Conservation (phyloP, 371 early-diverging fungal genomes). For the Mucor racemosus region DNA sequence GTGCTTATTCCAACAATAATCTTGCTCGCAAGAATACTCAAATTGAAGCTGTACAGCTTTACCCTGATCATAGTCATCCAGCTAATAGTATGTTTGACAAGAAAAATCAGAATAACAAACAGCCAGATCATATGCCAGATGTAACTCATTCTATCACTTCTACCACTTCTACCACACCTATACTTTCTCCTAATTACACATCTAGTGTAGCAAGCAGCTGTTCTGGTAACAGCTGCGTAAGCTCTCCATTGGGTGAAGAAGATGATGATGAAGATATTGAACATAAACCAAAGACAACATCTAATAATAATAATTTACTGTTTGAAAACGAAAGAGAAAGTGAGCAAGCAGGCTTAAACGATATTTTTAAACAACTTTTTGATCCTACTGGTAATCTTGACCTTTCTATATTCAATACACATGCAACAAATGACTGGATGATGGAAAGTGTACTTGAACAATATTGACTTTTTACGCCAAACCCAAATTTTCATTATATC, state of each 20-base stretch:
- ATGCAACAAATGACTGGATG: neutral
- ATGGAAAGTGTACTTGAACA: too few relatives aligned
- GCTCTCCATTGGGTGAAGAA: conserved; percentile 3
- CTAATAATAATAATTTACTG: neutral
- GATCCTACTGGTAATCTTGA: neutral
- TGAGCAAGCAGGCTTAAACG: neutral
- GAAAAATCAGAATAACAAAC: neutral
- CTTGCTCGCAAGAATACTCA: neutral
- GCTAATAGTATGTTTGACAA: conserved; percentile 12
- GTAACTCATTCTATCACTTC: neutral
- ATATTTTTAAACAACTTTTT: conserved; percentile 4
- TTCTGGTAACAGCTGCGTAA: neutral
- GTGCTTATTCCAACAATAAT: neutral
- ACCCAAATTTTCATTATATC: too few relatives aligned
- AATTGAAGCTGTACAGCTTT: conserved; percentile 21
- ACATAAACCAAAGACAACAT: neutral
- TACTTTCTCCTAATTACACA: neutral
- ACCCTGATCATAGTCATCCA: conserved; percentile 28
- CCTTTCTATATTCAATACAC: neutral
- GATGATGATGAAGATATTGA: conserved; percentile 2
- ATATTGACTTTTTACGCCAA: too few relatives aligned
- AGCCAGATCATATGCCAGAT: neutral
- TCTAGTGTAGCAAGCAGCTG: conserved; percentile 6
- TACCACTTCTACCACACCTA: neutral
- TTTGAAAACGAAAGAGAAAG: neutral